Percentiles rank a stretch among this genome's conserved stretches.
Evolutionary conservation across 495 filamentous ascomycete genomes (phyloP).

Genomic region (Penicillium dipodomyicola): DNA sequence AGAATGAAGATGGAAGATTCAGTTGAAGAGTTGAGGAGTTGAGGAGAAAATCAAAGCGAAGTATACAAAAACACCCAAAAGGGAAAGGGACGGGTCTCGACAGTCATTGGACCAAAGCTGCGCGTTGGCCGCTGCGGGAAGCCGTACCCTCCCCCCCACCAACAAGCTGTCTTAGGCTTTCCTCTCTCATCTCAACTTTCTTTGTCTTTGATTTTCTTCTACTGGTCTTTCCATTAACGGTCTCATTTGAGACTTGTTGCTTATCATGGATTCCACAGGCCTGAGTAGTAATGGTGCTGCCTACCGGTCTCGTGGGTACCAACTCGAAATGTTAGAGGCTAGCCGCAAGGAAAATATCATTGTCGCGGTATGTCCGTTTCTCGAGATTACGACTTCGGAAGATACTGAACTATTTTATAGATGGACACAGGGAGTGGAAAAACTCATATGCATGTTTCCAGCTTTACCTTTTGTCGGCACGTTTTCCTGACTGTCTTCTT

Average conservation of each 20-base stretch:
- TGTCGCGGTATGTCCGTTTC: constrained; percentile 60
- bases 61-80: neutral
- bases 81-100: neutral
- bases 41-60: neutral
- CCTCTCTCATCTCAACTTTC: neutral
- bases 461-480: neutral
- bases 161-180: neutral
- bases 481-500: constrained; percentile 7
- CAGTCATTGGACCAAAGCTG: neutral
- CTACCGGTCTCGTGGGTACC: constrained; percentile 65
- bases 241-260: neutral
- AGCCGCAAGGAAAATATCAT: constrained; percentile 80
- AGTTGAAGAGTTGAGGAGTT: neutral
- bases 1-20: neutral
- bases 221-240: too few species aligned
- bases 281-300: constrained; percentile 12
- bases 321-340: constrained; percentile 86
- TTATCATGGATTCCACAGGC: neutral
- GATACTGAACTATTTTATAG: constrained; percentile 35
- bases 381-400: neutral
- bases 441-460: constrained; percentile 71
- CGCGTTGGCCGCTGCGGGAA: constrained; percentile 4
- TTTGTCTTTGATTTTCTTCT: neutral
- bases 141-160: constrained; percentile 2
- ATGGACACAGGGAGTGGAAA: constrained; percentile 96